phyloP scores from a whole-genome alignment of 108 stramenopile species.

The Cylindrotheca fusiformis region DNA sequence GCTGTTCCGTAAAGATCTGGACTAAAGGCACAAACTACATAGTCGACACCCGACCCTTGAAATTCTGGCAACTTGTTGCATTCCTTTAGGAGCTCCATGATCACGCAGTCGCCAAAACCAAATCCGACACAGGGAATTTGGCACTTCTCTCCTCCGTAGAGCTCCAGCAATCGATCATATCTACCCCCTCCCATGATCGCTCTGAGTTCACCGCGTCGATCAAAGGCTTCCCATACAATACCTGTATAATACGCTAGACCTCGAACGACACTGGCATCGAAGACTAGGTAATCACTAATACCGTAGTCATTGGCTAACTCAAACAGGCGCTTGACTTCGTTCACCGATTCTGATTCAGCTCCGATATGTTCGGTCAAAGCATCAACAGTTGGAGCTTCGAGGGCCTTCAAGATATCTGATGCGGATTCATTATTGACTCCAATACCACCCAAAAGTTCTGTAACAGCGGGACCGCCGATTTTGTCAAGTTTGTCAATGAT shows the following conservation, averaged over 20 bases:
- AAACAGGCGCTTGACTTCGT: slow-evolving; percentile 80
- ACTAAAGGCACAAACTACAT: slow-evolving; percentile 82
- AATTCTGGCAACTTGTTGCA: slow-evolving; percentile 77
- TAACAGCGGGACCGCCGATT: slow-evolving; percentile 86
- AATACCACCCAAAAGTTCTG: slow-evolving; percentile 67
- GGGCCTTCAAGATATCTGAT: slow-evolving; percentile 72
- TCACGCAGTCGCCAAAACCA: slow-evolving; percentile 98
- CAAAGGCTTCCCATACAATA: slow-evolving; percentile 97
- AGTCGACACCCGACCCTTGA: slow-evolving; percentile 59
- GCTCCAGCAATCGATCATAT: slow-evolving; percentile 92
- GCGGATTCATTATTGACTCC: slow-evolving; percentile 41
- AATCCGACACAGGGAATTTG: slow-evolving; percentile 94
- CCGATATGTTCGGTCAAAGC: slow-evolving; percentile 80
- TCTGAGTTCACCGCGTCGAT: slow-evolving; percentile 88
- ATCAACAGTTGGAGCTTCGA: slow-evolving; percentile 75
- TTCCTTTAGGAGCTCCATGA: slow-evolving; percentile 91
- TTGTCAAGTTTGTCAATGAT: slow-evolving; percentile 98
- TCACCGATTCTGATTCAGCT: slow-evolving; percentile 70
- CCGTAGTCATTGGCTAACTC: slow-evolving; percentile 79
- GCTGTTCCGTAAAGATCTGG: slow-evolving; percentile 65
- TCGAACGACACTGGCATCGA: slow-evolving; percentile 94
- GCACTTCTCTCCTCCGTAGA: slow-evolving; percentile 88
- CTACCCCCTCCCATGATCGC: slow-evolving; percentile 97
- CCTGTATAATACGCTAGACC: slow-evolving; percentile 98
- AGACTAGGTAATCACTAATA: slow-evolving; percentile 88